phyloP scores from a whole-genome alignment of 176 grass and related monocot genomes.

The Aegilops sharonensis region DNA sequence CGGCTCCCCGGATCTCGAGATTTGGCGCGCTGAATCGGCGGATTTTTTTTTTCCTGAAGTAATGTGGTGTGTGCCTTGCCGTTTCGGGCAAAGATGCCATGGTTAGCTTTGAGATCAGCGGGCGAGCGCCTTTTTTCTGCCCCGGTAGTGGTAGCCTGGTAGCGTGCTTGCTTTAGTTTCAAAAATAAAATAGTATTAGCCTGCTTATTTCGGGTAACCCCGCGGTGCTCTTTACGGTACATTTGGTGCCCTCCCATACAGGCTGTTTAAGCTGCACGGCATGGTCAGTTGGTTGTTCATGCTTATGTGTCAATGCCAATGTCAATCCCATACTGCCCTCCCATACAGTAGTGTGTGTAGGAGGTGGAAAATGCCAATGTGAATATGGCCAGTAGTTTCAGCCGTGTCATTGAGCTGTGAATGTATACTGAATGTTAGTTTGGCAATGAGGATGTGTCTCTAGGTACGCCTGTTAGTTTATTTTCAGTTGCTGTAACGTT shows the following conservation, averaged over 20 bases:
- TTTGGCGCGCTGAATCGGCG: not conserved
- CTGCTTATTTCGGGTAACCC: not conserved
- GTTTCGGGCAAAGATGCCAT: not conserved
- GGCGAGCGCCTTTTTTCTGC: not conserved
- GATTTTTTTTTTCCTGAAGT: not conserved
- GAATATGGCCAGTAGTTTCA: not conserved
- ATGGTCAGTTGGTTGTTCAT: not conserved
- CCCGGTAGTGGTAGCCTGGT: not conserved
- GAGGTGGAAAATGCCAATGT: not conserved
- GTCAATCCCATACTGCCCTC: too few species aligned
- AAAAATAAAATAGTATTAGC: not conserved
- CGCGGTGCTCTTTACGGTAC: not conserved
- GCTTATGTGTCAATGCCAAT: too few species aligned
- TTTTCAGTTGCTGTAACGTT: not conserved
- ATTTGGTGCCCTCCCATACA: not conserved
- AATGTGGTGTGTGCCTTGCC: not conserved
- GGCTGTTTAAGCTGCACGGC: not conserved
- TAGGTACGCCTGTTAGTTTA: not conserved
- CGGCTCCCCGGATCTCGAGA: not conserved
- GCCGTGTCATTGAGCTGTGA: not conserved
- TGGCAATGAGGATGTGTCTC: not conserved
- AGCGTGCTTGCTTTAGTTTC: not conserved
- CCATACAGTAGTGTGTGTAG: not conserved
- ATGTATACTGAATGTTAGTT: not conserved
- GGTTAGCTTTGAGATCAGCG: not conserved